Base-by-base conservation (phyloP, 345 rosid genomes). In the Gossypium thurberi region DNA sequence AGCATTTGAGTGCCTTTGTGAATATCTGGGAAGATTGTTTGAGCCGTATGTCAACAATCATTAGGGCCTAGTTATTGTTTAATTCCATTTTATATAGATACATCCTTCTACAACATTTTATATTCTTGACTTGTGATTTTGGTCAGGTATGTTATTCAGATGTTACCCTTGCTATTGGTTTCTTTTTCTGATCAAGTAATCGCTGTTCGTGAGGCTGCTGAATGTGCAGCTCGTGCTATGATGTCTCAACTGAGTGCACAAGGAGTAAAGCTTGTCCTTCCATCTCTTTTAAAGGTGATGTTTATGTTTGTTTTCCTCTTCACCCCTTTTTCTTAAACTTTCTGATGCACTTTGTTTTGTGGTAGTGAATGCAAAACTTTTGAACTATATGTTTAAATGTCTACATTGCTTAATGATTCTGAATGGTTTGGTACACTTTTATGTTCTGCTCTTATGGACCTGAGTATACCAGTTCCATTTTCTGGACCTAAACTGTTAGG, bases 171-270 rank as follows among this genome's bases (percentile, higher is more conserved):
- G 46, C 97, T 92, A 50, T 78, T 95, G 87, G 96, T 89, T 74
- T 91, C 94, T 70, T 95, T 95, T 85, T 95, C 99, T 77, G 99
- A 95, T 83, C 99, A 87, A 92, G 97, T 92, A 60, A 86, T 89
- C 58, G 99, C 99, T 8, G 96, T 95, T 80, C 99, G 99, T 66
- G 99, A 92, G 80, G 98, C 97, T 82, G 97, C 98, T 72, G 98
- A 95, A 76, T 91, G 97, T 79, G 96, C 98, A 78, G 94, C 99
- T 77, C 99, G 98, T 40, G 97, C 99, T 59, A 92, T 95, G 97
- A 95, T 92, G 99, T 87, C 99, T 86, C 96, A 92, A 63, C 91
- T 95, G 51, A 90, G 85, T 25, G 98, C 85, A 26, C 92, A 85
- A 74, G 98, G 99, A 57, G 99, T 95, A 77, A 95, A 95, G 84